phyloP scores from a whole-genome alignment of 2,329 filamentous ascomycete species.

The Fusarium chaquense region DNA sequence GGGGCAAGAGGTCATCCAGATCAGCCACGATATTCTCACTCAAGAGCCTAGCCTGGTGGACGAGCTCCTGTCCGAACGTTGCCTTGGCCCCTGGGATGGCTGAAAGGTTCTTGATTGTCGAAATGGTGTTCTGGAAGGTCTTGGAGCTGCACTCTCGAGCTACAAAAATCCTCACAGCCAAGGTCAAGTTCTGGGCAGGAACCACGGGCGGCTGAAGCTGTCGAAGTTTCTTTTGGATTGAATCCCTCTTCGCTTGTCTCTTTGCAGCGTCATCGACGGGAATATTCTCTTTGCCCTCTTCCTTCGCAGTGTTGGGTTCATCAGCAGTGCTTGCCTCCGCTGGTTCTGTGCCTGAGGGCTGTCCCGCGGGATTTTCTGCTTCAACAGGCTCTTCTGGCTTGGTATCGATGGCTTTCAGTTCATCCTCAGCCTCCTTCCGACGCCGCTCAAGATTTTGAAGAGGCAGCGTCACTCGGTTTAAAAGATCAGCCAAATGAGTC shows the following conservation, averaged over 20 bases:
- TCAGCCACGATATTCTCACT: constrained; percentile 88
- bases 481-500: constrained; percentile 88
- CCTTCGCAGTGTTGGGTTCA: constrained; percentile 46
- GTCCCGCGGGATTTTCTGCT: constrained; percentile 36
- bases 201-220: constrained; percentile 84
- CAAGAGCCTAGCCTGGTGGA: constrained; percentile 84
- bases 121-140: constrained; percentile 97
- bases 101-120: constrained; percentile 98
- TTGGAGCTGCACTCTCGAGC: constrained; percentile 96
- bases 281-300: constrained; percentile 45
- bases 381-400: constrained; percentile 53
- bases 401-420: constrained; percentile 57
- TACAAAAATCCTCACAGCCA: constrained; percentile 97
- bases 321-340: constrained; percentile 44
- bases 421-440: constrained; percentile 77
- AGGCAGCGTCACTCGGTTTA: constrained; percentile 89
- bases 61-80: constrained; percentile 92
- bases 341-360: constrained; percentile 49
- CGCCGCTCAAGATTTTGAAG: constrained; percentile 85
- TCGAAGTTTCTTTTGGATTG: constrained; percentile 64
- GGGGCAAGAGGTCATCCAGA: constrained; percentile 84
- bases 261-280: constrained; percentile 44
- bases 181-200: constrained; percentile 86
- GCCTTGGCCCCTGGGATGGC: constrained; percentile 90
- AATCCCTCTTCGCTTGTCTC: constrained; percentile 56